Conservation (phyloP, 2,329 filamentous ascomycete genomes). For the Fusarium tjaetaba region DNA sequence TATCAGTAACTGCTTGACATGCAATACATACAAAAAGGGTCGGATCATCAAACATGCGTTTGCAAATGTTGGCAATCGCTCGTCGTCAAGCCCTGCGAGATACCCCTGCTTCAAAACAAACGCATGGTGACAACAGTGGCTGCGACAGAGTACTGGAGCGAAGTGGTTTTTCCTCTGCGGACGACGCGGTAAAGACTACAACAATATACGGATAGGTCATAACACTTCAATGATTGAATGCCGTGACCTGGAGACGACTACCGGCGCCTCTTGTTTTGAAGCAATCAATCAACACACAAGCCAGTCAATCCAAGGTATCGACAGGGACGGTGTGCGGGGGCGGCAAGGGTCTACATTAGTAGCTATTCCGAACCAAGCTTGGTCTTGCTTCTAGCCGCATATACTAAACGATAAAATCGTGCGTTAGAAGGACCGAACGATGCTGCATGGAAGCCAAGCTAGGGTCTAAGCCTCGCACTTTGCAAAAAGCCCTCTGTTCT, state of each 20-base stretch:
- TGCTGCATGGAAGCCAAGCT: constrained; percentile 42
- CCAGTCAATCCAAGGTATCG: constrained; percentile 24
- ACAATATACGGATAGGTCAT: background rate
- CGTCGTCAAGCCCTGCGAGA: constrained; percentile 6
- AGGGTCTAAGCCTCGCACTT: constrained; percentile 44
- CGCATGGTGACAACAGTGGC: constrained; percentile 18
- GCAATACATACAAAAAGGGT: background rate
- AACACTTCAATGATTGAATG: constrained; percentile 18
- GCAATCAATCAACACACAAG: constrained; percentile 15
- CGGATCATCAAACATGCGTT: constrained; percentile 24
- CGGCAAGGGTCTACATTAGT: constrained; percentile 27
- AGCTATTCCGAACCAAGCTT: constrained; percentile 35
- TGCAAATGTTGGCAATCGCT: constrained; percentile 6
- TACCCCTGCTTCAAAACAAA: constrained; percentile 12
- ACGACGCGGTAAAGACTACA: constrained; percentile 1
- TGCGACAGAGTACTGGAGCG: background rate
- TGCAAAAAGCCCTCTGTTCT: constrained; percentile 40
- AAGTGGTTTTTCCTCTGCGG: background rate
- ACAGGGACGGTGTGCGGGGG: constrained; percentile 39
- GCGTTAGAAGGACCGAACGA: constrained; percentile 46
- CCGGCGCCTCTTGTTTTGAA: constrained; percentile 24
- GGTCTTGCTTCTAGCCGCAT: constrained; percentile 28
- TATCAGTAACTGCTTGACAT: constrained; percentile 15
- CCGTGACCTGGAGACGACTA: constrained; percentile 29
- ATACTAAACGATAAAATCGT: constrained; percentile 42